These are phyloP conservation scores for Amanita exitialis DNA, from an alignment of 768 basidiomycete genomes.

Conservation along the genomic window DNA sequence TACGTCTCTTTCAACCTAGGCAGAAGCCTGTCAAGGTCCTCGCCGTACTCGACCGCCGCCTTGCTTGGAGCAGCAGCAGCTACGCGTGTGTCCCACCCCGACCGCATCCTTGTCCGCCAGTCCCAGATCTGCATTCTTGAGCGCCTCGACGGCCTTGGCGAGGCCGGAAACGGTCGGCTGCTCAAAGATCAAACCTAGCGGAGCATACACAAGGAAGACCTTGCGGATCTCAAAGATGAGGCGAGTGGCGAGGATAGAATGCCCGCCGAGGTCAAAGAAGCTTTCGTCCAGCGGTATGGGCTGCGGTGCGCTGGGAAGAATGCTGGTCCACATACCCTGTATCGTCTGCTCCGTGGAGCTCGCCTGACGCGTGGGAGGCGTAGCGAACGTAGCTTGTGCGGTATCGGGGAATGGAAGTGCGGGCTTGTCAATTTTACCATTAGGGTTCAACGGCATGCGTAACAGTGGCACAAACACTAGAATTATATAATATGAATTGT, in stretches of 20 bases:
- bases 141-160: constrained; percentile 61
- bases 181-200: constrained; percentile 86
- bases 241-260: constrained; percentile 95
- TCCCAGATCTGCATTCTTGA: constrained; percentile 77
- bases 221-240: constrained; percentile 96
- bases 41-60: constrained; percentile 45
- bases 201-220: constrained; percentile 81
- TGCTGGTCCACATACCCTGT: constrained; percentile 72
- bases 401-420: constrained; percentile 98
- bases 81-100: constrained; percentile 7
- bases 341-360: constrained; percentile 73
- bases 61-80: constrained; percentile 12
- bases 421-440: constrained; percentile 98
- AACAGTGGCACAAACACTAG: constrained; percentile 89
- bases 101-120: constrained; percentile 40
- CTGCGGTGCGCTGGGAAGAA: constrained; percentile 71
- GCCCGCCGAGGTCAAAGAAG: constrained; percentile 98
- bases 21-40: constrained; percentile 62
- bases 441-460: constrained; percentile 97
- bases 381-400: constrained; percentile 44
- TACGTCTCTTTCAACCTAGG: constrained; percentile 53
- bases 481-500: background rate
- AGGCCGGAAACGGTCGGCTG: constrained; percentile 77
- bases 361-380: constrained; percentile 25
- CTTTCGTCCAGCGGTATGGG: constrained; percentile 83